Conservation (phyloP, 768 basidiomycete species). For the Podaxis rugospora region DNA sequence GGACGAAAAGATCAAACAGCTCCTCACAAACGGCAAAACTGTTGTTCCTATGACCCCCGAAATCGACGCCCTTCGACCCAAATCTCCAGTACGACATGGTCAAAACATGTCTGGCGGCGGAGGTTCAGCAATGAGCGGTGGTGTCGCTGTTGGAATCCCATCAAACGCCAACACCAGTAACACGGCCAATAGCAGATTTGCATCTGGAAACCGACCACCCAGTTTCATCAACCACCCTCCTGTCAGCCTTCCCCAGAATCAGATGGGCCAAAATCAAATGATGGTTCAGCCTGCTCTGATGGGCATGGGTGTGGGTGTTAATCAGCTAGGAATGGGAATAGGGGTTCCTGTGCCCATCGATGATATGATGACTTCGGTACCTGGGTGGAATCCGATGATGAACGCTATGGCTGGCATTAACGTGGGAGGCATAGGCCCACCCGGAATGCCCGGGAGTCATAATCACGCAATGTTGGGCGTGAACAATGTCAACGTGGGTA, state of each 20-base stretch:
- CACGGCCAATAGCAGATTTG: slow-evolving; percentile 5
- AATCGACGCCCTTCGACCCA: slow-evolving; percentile 80
- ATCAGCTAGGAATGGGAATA: slow-evolving; percentile 19
- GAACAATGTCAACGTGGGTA: slow-evolving; percentile 9
- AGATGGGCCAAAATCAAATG: slow-evolving; percentile 28
- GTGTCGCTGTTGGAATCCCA: slow-evolving; percentile 10
- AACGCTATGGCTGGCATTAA: slow-evolving; percentile 16
- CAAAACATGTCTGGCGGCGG: slow-evolving; percentile 10
- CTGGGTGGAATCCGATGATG: slow-evolving; percentile 20
- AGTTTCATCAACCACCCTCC: slow-evolving; percentile 9
- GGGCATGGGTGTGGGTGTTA: slow-evolving; percentile 24
- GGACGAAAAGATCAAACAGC: slow-evolving; percentile 57
- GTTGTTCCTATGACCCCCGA: slow-evolving; percentile 75
- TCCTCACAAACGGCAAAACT: slow-evolving; percentile 48
- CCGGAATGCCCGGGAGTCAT: slow-evolving; percentile 10
- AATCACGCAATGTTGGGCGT: slow-evolving; percentile 6
- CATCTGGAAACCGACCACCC: slow-evolving; percentile 5
- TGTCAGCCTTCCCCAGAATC: slow-evolving; percentile 10
- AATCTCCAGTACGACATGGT: slow-evolving; percentile 56
- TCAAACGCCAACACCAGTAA: neutral
- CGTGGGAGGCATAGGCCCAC: slow-evolving; percentile 15
- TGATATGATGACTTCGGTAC: slow-evolving; percentile 16
- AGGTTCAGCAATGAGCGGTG: slow-evolving; percentile 10
- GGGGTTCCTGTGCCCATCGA: slow-evolving; percentile 15
- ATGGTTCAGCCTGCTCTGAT: slow-evolving; percentile 25